Percentiles rank a stretch among this genome's conserved stretches.
Evolutionary conservation across 2,329 filamentous ascomycete genomes (phyloP).

Genomic region (Hypocrella siamensis): DNA sequence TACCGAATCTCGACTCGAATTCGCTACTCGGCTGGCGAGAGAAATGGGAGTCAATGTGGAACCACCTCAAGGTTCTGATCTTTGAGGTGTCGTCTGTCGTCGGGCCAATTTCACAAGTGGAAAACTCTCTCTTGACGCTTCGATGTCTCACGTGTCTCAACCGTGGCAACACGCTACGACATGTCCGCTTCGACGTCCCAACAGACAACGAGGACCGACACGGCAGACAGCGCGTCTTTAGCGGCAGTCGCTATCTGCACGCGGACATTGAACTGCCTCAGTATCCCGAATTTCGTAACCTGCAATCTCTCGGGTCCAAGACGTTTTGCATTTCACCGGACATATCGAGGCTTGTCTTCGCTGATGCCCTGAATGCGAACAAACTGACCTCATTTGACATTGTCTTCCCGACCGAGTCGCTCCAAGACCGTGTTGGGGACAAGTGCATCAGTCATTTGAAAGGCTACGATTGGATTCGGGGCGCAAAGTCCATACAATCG

Average conservation of each 20-base stretch:
- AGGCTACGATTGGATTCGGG: constrained; percentile 19
- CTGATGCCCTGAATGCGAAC: constrained; percentile 10
- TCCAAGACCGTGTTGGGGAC: constrained; percentile 10
- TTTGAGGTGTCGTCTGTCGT: constrained; percentile 6
- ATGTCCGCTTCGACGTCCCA: constrained; percentile 16
- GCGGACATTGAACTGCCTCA: background rate
- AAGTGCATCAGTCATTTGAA: constrained; percentile 13
- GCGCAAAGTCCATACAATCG: constrained; percentile 15
- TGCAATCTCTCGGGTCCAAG: constrained; percentile 14
- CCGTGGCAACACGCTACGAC: constrained; percentile 11
- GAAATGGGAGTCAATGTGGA: constrained; percentile 12
- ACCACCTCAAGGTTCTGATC: constrained; percentile 14
- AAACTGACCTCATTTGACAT: constrained; percentile 19
- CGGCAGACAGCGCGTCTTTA: constrained; percentile 1
- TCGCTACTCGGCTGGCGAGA: constrained; percentile 4
- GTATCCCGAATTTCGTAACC: constrained; percentile 9
- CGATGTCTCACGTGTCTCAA: constrained; percentile 12
- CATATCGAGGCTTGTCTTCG: constrained; percentile 10
- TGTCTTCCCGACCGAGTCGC: constrained; percentile 15
- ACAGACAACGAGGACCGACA: constrained; percentile 9
- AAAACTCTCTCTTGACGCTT: constrained; percentile 9
- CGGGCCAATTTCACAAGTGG: constrained; percentile 8
- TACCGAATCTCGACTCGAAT: constrained; percentile 9
- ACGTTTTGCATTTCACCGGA: constrained; percentile 10
- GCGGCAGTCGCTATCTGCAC: background rate